These are phyloP conservation scores for Trichoderma endophyticum DNA, from an alignment of 2,329 filamentous ascomycete genomes.

Conservation along the genomic window DNA sequence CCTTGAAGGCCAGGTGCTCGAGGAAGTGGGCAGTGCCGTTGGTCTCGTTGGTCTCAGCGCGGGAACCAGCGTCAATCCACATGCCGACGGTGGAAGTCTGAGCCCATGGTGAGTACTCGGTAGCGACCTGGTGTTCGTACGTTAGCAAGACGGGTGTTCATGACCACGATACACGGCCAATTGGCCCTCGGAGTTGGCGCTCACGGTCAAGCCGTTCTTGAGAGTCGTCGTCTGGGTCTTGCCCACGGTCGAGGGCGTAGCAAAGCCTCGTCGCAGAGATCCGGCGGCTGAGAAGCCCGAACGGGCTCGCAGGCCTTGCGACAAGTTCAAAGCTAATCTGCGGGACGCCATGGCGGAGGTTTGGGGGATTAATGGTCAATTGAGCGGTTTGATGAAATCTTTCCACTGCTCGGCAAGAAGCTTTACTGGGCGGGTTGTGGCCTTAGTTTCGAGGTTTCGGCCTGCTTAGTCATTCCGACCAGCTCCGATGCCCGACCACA, in stretches of 20 bases:
- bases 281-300: conserved; percentile 75
- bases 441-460: conserved; percentile 40
- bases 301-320: conserved; percentile 84
- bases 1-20: conserved; percentile 99
- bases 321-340: conserved; percentile 93
- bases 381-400: conserved; percentile 58
- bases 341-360: conserved; percentile 81
- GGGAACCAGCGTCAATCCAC: conserved; percentile 98
- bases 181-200: conserved; percentile 36
- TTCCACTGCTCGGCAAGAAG: conserved; percentile 46
- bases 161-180: conserved; percentile 33
- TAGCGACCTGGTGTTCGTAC: conserved; percentile 69
- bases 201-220: conserved; percentile 94
- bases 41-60: conserved; percentile 96
- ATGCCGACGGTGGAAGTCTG: conserved; percentile 98
- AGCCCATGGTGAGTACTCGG: conserved; percentile 96
- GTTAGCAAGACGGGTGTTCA: conserved; percentile 28
- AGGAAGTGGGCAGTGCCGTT: conserved; percentile 99
- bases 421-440: conserved; percentile 44
- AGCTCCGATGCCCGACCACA: conserved; percentile 36
- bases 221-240: conserved; percentile 96
- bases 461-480: conserved; percentile 41
- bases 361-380: conserved; percentile 47
- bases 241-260: conserved; percentile 75
- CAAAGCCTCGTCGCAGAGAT: conserved; percentile 80